Base-by-base conservation (phyloP, 73 alveolate species). In the Paramecium biaurelia region DNA sequence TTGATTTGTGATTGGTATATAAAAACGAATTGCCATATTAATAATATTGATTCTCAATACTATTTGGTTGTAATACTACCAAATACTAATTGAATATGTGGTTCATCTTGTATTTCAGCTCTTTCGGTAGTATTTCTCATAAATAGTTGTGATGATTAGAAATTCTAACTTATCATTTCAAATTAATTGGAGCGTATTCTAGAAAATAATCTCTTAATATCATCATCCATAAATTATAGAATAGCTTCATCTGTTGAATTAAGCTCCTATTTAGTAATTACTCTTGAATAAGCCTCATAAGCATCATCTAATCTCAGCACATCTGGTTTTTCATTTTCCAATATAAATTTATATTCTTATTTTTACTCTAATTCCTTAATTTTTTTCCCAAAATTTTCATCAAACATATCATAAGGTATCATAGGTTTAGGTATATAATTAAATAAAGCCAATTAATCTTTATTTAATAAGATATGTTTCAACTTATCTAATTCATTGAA, bases 401-500 rank as follows among this genome's bases (percentile, higher is more conserved):
- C 74, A 21, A 38, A 38, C 72, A 47, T 23, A 79, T 38, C 42
- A 79, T 18, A 23, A 3, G 90, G 74, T n/a, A 79, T 79, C 28
- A 47, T 42, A 26, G 90, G 90, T 79, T 79, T 79, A 0, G 90
- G 90, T 0, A 79, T 1, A 47, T 79, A 79, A 79, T 79, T 47
- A 47, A 79, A 79, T 42, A 79, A 23, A 34, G 45, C 56, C 43
- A 79, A 41, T 79, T 79, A 24, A 24, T 79, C 90, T 42, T 45
- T 38, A 20, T 21, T 79, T 11, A 79, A 45, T 47, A 79, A 79
- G 24, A 79, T 26, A 41, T 43, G 34, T 79, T 79, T 79, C 32
- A 79, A 47, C 23, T 79, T 79, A 79, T 79, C 90, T 79, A 79
- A 10, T 43, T 79, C 90, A 79, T 45, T 38, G 12, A 79, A 24